Evolutionary conservation across 192 early-diverging fungal genomes (phyloP), one percentile per base, ranked within the genome.

Genomic region (Linnemannia hyalina): DNA sequence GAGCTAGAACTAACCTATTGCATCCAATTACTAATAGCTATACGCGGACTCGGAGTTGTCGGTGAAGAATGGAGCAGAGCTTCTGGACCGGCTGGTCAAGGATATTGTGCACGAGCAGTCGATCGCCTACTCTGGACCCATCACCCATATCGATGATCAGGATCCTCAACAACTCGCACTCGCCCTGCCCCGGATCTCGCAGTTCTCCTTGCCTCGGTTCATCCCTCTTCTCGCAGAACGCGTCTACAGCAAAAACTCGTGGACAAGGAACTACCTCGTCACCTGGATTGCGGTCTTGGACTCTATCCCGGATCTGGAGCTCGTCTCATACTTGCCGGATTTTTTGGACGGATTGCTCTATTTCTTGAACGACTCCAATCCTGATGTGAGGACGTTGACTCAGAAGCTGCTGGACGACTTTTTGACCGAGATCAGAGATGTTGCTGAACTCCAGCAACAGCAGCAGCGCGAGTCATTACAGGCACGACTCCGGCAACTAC

Each of bases 81-180:
- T 99, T 42, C 81, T 99, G 69, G 97, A 99, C 82, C 88, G 97
- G 49, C 90, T 99, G 52, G 94, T 99, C 77, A 99, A 98, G 89
- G 99, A 99, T 78, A 96, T 99, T 88, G 98, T 99, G 0, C 94
- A 95, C 1, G 99, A 99, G 79, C 93, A 96, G 68, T 92, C 97
- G 4, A 94, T 94, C 0, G 95, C 93, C 40, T 98, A 95, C 79
- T 78, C 81, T n/a, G 85, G 83, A 54, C 74, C 78, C 74, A 82
- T 77, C 60, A 47, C 60, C 2, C 82, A 88, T 38, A 80, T 81
- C 47, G 86, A 89, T 41, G 75, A 85, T 20, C 86, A 80, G 52
- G 84, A 82, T 73, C 84, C 89, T 36, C 83, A 88, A 15, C 75
- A 87, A n/a, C 81, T 87, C 7, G 84, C 84, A 18, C 78, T 87